A percentile compares a stretch with the other conserved stretches of the same genome.
These are phyloP conservation scores for Verticillium isaacii DNA, from an alignment of 2,329 filamentous ascomycete species.

Conservation along the genomic window DNA sequence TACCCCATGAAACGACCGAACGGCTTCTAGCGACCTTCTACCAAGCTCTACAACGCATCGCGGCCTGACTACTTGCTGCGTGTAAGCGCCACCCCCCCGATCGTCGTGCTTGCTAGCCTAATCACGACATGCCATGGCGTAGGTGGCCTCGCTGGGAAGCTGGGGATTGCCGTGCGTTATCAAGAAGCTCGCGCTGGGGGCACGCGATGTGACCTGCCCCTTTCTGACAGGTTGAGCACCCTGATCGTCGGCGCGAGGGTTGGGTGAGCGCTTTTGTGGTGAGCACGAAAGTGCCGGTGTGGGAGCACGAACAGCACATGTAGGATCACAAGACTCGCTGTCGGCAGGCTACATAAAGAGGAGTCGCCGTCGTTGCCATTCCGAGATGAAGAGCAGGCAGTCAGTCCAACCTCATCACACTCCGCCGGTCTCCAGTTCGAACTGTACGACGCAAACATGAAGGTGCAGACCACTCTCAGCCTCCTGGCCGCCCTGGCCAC, in stretches of 20 bases:
- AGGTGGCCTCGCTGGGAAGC: neutral
- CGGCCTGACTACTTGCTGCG: neutral
- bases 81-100: neutral
- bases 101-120: neutral
- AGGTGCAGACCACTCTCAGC: slow-evolving; percentile 6
- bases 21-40: neutral
- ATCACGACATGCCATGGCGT: neutral
- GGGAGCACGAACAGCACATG: neutral
- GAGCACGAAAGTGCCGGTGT: neutral
- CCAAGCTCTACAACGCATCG: neutral
- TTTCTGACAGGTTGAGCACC: neutral
- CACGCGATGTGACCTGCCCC: neutral
- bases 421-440: neutral
- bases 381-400: neutral
- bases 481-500: slow-evolving; percentile 7
- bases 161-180: neutral
- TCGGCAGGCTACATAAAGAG: neutral
- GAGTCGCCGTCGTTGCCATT: neutral
- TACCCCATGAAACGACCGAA: neutral
- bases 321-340: neutral
- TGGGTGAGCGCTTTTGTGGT: neutral
- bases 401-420: neutral
- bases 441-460: slow-evolving; percentile 6
- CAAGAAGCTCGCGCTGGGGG: neutral
- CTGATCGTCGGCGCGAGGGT: neutral